Conservation (phyloP, 495 filamentous ascomycete species). For the Daldinia childiae region DNA sequence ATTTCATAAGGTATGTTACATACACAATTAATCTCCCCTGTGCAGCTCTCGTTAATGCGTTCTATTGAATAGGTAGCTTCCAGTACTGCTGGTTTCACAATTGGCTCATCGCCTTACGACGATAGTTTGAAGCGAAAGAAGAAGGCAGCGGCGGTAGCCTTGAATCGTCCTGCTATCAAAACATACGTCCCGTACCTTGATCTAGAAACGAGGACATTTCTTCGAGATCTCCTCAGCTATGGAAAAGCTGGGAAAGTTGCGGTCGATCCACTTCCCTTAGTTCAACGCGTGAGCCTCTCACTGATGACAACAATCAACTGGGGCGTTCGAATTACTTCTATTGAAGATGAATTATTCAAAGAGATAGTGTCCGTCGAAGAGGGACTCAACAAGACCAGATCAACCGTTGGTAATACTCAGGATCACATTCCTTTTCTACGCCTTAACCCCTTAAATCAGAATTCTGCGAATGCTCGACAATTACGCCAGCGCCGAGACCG, state of each 20-base stretch:
- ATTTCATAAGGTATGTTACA: conserved; percentile 64
- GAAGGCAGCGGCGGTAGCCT: conserved; percentile 70
- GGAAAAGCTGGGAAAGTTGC: conserved; percentile 62
- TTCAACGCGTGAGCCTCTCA: conserved; percentile 66
- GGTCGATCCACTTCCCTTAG: conserved; percentile 69
- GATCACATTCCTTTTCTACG: conserved; percentile 71
- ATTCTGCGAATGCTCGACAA: conserved; percentile 61
- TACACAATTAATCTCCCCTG: not conserved
- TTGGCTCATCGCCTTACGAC: conserved; percentile 70
- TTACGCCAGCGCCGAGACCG: conserved; percentile 68
- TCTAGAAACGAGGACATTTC: conserved; percentile 66
- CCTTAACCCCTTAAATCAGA: conserved; percentile 64
- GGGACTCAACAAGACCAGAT: conserved; percentile 66
- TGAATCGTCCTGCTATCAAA: conserved; percentile 69
- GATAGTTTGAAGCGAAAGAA: conserved; percentile 70
- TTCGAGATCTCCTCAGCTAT: conserved; percentile 66
- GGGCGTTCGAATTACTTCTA: conserved; percentile 66
- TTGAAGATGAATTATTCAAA: conserved; percentile 66
- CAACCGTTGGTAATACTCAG: conserved; percentile 69
- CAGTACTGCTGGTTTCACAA: conserved; percentile 71
- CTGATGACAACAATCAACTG: conserved; percentile 70
- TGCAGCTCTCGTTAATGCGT: not conserved
- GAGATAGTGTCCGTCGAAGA: conserved; percentile 73
- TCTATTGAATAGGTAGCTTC: conserved; percentile 61
- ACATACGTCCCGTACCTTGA: conserved; percentile 70